These are phyloP conservation scores for Penicillium simplicissimum DNA, from an alignment of 495 filamentous ascomycete genomes.

Conservation along the genomic window DNA sequence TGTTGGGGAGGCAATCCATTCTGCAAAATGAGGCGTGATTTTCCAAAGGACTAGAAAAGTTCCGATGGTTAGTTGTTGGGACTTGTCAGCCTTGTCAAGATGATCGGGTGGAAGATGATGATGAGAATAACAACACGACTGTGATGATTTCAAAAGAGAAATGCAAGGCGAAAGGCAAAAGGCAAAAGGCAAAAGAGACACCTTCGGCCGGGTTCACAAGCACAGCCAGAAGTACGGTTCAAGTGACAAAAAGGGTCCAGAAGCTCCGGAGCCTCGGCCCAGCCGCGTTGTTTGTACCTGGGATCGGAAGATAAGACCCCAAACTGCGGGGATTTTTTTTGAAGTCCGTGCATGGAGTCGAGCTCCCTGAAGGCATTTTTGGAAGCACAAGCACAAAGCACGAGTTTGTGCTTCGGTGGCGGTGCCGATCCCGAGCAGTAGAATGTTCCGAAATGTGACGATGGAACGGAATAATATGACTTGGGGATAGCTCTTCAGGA, in stretches of 20 bases:
- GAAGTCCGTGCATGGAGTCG: constrained; percentile 13
- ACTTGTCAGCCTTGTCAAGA: not conserved
- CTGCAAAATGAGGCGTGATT: constrained; percentile 81
- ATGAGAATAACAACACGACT: not conserved
- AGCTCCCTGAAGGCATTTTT: not conserved
- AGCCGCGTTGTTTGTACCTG: constrained; percentile 1
- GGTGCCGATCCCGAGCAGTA: not conserved
- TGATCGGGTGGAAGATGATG: not conserved
- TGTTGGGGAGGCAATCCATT: constrained; percentile 67
- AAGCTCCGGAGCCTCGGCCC: constrained; percentile 10
- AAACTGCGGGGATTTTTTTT: constrained; percentile 5
- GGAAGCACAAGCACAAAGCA: constrained; percentile 1
- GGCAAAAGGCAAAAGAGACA: not conserved
- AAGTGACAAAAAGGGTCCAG: constrained; percentile 2
- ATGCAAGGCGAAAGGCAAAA: not conserved
- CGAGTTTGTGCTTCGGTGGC: not conserved
- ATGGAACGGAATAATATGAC: not conserved
- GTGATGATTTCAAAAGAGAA: constrained; percentile 5
- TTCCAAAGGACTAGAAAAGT: constrained; percentile 74
- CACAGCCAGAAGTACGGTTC: not conserved
- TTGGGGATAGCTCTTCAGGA: too few species aligned
- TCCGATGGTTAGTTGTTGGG: constrained; percentile 6
- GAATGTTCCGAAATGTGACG: not conserved
- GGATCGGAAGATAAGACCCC: constrained; percentile 11
- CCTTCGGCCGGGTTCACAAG: not conserved